Evolutionary conservation across 2,329 filamentous ascomycete genomes (phyloP).

Genomic region (Calonectria multiphialidica): DNA sequence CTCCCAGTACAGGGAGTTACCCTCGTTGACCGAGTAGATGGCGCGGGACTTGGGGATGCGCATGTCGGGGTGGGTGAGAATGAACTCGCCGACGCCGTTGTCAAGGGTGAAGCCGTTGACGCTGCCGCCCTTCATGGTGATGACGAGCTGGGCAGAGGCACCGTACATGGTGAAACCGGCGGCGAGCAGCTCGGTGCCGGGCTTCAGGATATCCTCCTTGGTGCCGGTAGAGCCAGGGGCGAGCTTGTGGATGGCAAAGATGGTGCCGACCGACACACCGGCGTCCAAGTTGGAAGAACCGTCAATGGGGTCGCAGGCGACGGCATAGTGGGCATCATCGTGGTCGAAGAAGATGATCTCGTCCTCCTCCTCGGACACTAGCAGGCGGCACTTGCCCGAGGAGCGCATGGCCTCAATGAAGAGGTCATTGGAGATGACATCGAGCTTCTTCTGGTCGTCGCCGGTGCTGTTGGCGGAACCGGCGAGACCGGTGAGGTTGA

Average conservation of each 20-base stretch:
- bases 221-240: slow-evolving; percentile 79
- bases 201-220: slow-evolving; percentile 88
- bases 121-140: slow-evolving; percentile 92
- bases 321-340: slow-evolving; percentile 85
- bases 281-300: slow-evolving; percentile 98
- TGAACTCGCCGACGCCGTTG: slow-evolving; percentile 97
- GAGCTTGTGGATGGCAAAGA: slow-evolving; percentile 95
- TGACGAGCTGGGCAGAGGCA: slow-evolving; percentile 93
- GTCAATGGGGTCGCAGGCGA: slow-evolving; percentile 98
- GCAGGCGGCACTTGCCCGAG: slow-evolving; percentile 87
- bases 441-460: slow-evolving; percentile 99
- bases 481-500: slow-evolving; percentile 95
- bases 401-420: slow-evolving; percentile 97
- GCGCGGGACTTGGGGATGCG: slow-evolving; percentile 80
- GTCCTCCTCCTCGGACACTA: slow-evolving; percentile 99
- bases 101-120: slow-evolving; percentile 99
- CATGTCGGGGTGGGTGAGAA: slow-evolving; percentile 97
- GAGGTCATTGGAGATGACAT: slow-evolving; percentile 98
- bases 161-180: slow-evolving; percentile 99
- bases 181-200: slow-evolving; percentile 91
- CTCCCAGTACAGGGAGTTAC: slow-evolving; percentile 97
- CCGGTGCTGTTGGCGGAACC: slow-evolving; percentile 95
- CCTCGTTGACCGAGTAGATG: slow-evolving; percentile 99
- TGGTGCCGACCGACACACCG: slow-evolving; percentile 96
- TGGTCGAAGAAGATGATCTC: slow-evolving; percentile 89